Conservation (phyloP, 2,329 filamentous ascomycete genomes). For the Pyrenophora seminiperda region DNA sequence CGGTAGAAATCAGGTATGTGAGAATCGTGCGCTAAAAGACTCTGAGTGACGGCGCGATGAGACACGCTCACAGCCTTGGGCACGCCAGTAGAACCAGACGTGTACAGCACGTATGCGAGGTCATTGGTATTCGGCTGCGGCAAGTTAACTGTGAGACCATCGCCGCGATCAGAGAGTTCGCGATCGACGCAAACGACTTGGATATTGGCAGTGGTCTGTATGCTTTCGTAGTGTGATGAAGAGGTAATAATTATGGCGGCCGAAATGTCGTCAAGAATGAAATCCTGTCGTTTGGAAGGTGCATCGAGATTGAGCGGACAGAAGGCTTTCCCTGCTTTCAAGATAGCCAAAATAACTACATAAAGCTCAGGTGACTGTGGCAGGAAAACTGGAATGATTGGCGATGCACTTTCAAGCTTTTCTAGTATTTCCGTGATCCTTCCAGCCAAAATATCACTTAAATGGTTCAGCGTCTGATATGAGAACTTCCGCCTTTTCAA, state of each 20-base stretch:
- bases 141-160: not conserved
- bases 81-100: slow-evolving; percentile 84
- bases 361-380: slow-evolving; percentile 80
- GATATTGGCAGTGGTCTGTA: slow-evolving; percentile 46
- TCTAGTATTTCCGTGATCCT: slow-evolving; percentile 25
- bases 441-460: slow-evolving; percentile 62
- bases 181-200: slow-evolving; percentile 52
- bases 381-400: slow-evolving; percentile 74
- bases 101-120: slow-evolving; percentile 91
- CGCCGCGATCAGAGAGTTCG: slow-evolving; percentile 38
- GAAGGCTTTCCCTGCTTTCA: slow-evolving; percentile 83
- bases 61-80: slow-evolving; percentile 88
- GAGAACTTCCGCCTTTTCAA: slow-evolving; percentile 57
- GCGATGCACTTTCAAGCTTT: slow-evolving; percentile 39
- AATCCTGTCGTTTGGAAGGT: slow-evolving; percentile 75
- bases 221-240: slow-evolving; percentile 50
- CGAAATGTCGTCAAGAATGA: slow-evolving; percentile 78
- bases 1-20: slow-evolving; percentile 77
- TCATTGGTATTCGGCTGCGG: slow-evolving; percentile 35
- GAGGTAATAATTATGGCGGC: slow-evolving; percentile 72
- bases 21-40: slow-evolving; percentile 77
- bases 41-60: slow-evolving; percentile 79
- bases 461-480: slow-evolving; percentile 66
- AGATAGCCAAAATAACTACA: slow-evolving; percentile 73
- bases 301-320: slow-evolving; percentile 82